phyloP scores from a whole-genome alignment of 306 rosid species.

The Glycine soja region DNA sequence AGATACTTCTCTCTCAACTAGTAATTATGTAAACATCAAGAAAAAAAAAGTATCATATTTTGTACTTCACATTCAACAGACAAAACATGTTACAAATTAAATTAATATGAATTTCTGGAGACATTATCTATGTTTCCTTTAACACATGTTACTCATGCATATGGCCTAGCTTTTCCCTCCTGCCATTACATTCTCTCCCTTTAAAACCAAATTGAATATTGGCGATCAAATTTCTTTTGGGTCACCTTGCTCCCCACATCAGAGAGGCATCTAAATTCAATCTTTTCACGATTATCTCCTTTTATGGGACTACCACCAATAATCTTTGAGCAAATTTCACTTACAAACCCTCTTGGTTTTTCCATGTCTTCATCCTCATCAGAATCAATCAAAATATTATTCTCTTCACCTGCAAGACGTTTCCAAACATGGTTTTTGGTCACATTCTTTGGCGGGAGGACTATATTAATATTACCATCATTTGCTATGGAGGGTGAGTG shows the following conservation, averaged over 20 bases:
- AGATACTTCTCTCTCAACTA: background rate
- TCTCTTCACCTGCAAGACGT: conserved; percentile 53
- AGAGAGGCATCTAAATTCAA: conserved; percentile 60
- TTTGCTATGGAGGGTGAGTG: conserved; percentile 21
- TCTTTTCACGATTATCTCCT: conserved; percentile 28
- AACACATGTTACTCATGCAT: background rate
- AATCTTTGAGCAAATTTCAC: conserved; percentile 64
- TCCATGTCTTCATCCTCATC: conserved; percentile 46
- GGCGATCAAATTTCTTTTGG: conserved; percentile 57
- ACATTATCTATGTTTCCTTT: background rate
- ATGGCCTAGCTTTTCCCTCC: background rate
- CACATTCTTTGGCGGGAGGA: conserved; percentile 4
- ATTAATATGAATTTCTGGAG: background rate
- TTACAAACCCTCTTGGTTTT: conserved; percentile 56
- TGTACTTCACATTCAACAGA: conserved; percentile 2
- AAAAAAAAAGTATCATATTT: background rate
- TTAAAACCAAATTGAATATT: conserved; percentile 62
- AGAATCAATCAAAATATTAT: conserved; percentile 49
- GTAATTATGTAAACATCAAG: background rate
- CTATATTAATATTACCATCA: background rate
- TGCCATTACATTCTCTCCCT: background rate
- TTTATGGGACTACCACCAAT: conserved; percentile 5
- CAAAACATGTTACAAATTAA: conserved; percentile 3
- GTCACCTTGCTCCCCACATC: conserved; percentile 55
- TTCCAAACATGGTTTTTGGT: conserved; percentile 56